Percentiles rank a stretch among this genome's conserved stretches.
These are phyloP conservation scores for Pouteria glomerata DNA, from an alignment of 148 eudicot genomes.

Conservation along the genomic window DNA sequence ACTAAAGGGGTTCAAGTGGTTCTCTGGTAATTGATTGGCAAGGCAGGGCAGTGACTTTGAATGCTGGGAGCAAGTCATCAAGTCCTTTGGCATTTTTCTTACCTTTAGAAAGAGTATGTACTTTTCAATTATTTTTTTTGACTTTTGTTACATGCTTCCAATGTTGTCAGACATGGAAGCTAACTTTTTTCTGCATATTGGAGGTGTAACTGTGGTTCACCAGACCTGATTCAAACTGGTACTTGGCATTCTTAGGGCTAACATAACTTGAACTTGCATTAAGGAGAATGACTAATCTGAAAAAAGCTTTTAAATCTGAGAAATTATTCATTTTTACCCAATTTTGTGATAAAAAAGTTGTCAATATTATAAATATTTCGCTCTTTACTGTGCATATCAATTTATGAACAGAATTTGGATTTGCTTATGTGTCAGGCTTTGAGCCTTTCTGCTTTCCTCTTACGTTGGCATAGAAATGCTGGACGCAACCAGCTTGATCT, in stretches of 20 bases:
- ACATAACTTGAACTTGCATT: not conserved
- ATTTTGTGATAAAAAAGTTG: not conserved
- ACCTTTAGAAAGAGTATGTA: slow-evolving; percentile 84
- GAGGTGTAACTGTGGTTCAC: not conserved
- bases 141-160: slow-evolving; percentile 5
- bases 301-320: not conserved
- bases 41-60: slow-evolving; percentile 97
- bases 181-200: not conserved
- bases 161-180: not conserved
- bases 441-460: not conserved
- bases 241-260: not conserved
- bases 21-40: slow-evolving; percentile 98
- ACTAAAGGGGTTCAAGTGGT: slow-evolving; percentile 99
- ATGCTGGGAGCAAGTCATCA: slow-evolving; percentile 92
- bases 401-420: not conserved
- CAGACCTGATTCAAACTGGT: not conserved
- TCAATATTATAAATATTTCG: not conserved
- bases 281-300: not conserved
- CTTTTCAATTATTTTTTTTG: not conserved
- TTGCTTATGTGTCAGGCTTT: not conserved
- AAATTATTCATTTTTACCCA: too few relatives aligned
- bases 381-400: not conserved
- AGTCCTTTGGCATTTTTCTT: slow-evolving; percentile 97
- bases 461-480: too few relatives aligned
- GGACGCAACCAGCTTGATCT: not conserved